phyloP scores from a whole-genome alignment of 2,329 filamentous ascomycete species.

The Apiospora saccharicola region DNA sequence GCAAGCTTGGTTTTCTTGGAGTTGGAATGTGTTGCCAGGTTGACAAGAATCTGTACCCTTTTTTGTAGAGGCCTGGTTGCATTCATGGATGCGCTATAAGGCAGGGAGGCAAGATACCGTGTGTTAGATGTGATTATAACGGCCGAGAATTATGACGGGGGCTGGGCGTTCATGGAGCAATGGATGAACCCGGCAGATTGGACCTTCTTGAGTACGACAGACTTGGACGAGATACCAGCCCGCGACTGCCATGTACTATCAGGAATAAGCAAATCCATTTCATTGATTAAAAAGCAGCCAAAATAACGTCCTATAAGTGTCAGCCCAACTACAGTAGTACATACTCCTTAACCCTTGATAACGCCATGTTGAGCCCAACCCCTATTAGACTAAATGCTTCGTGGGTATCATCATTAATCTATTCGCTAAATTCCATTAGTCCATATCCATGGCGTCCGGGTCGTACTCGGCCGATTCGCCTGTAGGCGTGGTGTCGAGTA shows the following conservation, averaged over 20 bases:
- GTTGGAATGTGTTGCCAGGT: background rate
- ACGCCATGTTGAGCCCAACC: background rate
- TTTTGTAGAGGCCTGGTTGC: background rate
- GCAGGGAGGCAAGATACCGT: background rate
- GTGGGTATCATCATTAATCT: slow-evolving; percentile 12
- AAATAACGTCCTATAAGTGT: background rate
- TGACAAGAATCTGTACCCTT: background rate
- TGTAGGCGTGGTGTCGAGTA: slow-evolving; percentile 3
- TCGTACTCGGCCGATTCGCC: slow-evolving; percentile 48
- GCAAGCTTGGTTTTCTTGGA: background rate
- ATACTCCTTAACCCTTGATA: slow-evolving; percentile 2
- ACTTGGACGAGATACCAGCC: slow-evolving; percentile 10
- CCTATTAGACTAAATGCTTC: background rate
- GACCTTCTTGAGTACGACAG: background rate
- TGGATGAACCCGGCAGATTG: background rate
- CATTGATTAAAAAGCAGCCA: slow-evolving; percentile 27
- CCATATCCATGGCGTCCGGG: slow-evolving; percentile 66
- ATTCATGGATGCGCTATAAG: background rate
- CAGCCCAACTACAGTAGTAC: background rate
- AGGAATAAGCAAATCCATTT: slow-evolving; percentile 41
- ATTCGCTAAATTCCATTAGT: slow-evolving; percentile 20
- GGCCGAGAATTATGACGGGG: slow-evolving; percentile 2
- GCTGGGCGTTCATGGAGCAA: slow-evolving; percentile 18
- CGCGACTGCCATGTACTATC: slow-evolving; percentile 37
- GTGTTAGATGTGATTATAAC: background rate